Evolutionary conservation across 768 basidiomycete species (phyloP).

Genomic region (Trametes cingulata): DNA sequence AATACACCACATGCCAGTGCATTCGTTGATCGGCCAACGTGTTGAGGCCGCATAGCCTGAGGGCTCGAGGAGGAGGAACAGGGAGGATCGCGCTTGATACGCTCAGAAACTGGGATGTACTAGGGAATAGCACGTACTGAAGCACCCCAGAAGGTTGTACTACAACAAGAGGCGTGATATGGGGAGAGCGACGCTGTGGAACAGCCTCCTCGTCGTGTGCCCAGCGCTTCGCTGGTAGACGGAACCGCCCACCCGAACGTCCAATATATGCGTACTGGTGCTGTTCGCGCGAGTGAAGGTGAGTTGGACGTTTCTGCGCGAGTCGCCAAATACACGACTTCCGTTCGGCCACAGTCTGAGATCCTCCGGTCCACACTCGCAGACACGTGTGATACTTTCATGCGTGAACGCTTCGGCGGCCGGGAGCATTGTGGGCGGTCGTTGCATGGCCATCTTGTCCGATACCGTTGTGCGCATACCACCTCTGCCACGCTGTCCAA

Average conservation of each 20-base stretch:
- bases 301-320: constrained; percentile 12
- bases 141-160: no score
- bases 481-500: no score
- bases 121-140: no score
- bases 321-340: constrained; percentile 8
- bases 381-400: not conserved
- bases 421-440: not conserved
- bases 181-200: not conserved
- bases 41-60: no score
- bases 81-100: no score
- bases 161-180: not conserved
- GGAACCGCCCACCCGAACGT: constrained; percentile 6
- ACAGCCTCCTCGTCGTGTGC: not conserved
- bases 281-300: constrained; percentile 11
- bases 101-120: no score
- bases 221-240: not conserved
- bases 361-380: not conserved
- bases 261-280: constrained; percentile 2
- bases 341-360: constrained; percentile 6
- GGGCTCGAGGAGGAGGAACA: no score
- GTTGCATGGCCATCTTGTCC: no score
- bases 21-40: no score
- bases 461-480: no score
- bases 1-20: no score
- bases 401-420: not conserved